Base-by-base conservation (phyloP, 2,329 filamentous ascomycete genomes). In the Ascochyta rabiei region DNA sequence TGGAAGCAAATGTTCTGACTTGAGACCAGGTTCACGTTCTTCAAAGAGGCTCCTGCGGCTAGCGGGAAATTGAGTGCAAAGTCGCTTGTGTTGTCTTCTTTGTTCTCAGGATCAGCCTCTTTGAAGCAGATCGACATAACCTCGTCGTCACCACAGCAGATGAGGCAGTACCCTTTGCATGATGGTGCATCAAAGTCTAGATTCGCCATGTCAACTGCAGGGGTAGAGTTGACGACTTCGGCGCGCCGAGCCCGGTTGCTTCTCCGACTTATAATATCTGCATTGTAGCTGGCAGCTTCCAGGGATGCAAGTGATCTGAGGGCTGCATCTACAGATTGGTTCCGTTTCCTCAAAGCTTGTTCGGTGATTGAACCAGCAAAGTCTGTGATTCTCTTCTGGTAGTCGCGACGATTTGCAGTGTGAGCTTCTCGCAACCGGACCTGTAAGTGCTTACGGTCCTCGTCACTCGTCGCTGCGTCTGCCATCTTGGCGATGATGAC, bases 1-100 rank as follows among this genome's bases (percentile, higher is more conserved):
- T 73, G 72, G 53, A 75, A 74, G 57, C 71, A 74, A 2, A 72
- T 60, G 31, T 67, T 63, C 59, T 74, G 71, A 43, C 68, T 72
- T 15, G 69, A 73, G 12, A 74, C 44, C 9, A 68, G 50, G 19
- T 70, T 56, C 6, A 64, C 50, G 26, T 69, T 70, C n/a, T 61
- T 61, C 10, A 41, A 12, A 13, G 62, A 68, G 10, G 53, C 48
- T 46, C 68, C 70, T 19, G 69, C 71, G 16, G 71, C 71, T 6
- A 73, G 64, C 5, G 71, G 70, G 28, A 71, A 73, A 46, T 74
- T 68, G 44, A 72, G 67, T 6, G 69, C 70, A 38, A 73, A 74
- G 51, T 74, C 67, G 15, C 59, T 66, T 5, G 72, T 74, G 49
- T 74, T 75, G 31, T 63, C 60, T 4, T 61, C 62, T 1, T 19